These are phyloP conservation scores for Candida tammaniensis DNA, from an alignment of 805 yeast species.

Conservation along the genomic window DNA sequence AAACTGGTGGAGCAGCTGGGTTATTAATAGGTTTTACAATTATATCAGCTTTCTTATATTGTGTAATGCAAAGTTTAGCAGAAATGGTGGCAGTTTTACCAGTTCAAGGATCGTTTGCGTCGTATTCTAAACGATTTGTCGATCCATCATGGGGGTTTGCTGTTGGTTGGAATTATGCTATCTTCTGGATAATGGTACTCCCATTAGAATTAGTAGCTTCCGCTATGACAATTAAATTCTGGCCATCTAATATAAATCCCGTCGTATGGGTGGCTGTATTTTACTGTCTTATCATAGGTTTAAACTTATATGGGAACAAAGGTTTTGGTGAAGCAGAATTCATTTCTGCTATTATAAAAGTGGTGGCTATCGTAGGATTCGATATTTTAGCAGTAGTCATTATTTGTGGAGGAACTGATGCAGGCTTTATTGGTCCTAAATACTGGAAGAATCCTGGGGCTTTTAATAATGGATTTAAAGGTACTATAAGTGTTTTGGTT, in stretches of 20 bases:
- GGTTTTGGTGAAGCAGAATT: conserved; percentile 41
- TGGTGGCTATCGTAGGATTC: conserved; percentile 39
- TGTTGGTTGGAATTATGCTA: conserved; percentile 44
- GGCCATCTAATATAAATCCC: conserved; percentile 36
- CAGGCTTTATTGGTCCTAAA: conserved; percentile 36
- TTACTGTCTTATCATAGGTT: conserved; percentile 32
- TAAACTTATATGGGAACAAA: conserved; percentile 33
- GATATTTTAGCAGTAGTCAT: conserved; percentile 38
- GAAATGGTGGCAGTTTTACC: conserved; percentile 39
- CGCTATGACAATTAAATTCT: conserved; percentile 38
- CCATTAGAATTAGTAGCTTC: conserved; percentile 44
- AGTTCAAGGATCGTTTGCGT: conserved; percentile 40
- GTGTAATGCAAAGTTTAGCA: conserved; percentile 42
- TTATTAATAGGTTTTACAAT: conserved; percentile 39
- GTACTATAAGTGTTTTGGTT: conserved; percentile 35
- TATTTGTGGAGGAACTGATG: conserved; percentile 40
- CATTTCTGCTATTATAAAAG: conserved; percentile 32
- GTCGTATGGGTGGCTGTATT: conserved; percentile 43
- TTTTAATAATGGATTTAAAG: conserved; percentile 41
- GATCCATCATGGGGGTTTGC: conserved; percentile 46
- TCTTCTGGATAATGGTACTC: conserved; percentile 43
- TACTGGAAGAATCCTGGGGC: conserved; percentile 38
- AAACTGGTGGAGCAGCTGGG: conserved; percentile 33
- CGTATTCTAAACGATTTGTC: conserved; percentile 39
- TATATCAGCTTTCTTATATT: conserved; percentile 38